A percentile compares a stretch with the other conserved stretches of the same genome.
These are phyloP conservation scores for Debaryomyces robertsiae DNA, from an alignment of 1,139 yeast genomes.

Conservation along the genomic window DNA sequence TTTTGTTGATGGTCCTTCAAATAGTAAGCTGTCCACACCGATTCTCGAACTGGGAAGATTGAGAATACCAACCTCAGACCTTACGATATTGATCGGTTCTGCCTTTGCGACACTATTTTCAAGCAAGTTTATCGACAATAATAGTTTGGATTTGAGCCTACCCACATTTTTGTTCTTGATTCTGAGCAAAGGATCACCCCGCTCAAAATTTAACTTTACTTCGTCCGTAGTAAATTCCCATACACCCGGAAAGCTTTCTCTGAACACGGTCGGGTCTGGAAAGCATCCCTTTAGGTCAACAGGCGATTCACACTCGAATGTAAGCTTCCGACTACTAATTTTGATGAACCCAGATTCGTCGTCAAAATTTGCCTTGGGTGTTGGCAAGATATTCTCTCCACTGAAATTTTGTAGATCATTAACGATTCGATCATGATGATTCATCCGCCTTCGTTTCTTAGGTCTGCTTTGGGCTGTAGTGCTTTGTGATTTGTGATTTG, in stretches of 20 bases:
- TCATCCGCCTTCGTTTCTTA: conserved; percentile 10
- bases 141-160: conserved; percentile 18
- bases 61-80: conserved; percentile 18
- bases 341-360: conserved; percentile 12
- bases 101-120: neutral
- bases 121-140: conserved; percentile 17
- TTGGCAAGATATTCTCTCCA: conserved; percentile 2
- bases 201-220: conserved; percentile 13
- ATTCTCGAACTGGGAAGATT: conserved; percentile 17
- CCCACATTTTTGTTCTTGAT: conserved; percentile 17
- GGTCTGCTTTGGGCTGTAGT: conserved; percentile 3
- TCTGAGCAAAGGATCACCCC: conserved; percentile 13
- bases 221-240: conserved; percentile 11
- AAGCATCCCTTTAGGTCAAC: conserved; percentile 5
- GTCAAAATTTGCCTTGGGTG: neutral
- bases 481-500: conserved; percentile 2
- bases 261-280: conserved; percentile 3
- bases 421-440: conserved; percentile 10
- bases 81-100: conserved; percentile 6
- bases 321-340: conserved; percentile 8
- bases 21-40: conserved; percentile 14
- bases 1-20: conserved; percentile 13
- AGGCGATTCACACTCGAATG: conserved; percentile 10
- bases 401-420: conserved; percentile 12
- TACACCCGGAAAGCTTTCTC: neutral